These are phyloP conservation scores for Paramecium caudatum DNA, from an alignment of 73 alveolate species.

Conservation along the genomic window DNA sequence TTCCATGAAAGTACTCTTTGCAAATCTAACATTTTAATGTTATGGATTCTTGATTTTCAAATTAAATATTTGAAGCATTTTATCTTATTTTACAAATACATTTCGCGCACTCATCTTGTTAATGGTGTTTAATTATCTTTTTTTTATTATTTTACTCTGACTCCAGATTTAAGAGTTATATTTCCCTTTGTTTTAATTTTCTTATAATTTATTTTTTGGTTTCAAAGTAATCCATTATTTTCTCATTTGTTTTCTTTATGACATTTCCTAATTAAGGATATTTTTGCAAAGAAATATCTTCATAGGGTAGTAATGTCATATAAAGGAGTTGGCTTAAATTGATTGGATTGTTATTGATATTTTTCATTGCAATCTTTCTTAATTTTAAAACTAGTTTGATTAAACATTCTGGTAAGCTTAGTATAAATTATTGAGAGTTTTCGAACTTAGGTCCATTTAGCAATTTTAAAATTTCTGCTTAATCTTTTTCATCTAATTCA, in stretches of 20 bases:
- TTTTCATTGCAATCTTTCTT: neutral
- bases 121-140: neutral
- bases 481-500: conserved; percentile 2
- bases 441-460: conserved; percentile 16
- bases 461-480: neutral
- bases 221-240: neutral
- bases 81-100: neutral
- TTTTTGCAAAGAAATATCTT: neutral
- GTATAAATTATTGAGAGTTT: neutral
- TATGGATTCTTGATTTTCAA: neutral
- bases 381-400: neutral
- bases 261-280: neutral
- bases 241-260: conserved; percentile 2
- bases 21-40: neutral
- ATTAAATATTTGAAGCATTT: neutral
- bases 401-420: neutral
- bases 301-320: conserved; percentile 7
- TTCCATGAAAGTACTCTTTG: neutral
- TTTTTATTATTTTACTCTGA: neutral
- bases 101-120: neutral
- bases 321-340: neutral
- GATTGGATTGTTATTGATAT: neutral
- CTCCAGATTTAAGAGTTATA: neutral
- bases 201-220: neutral
- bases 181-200: neutral